Conservation (phyloP, 2,329 filamentous ascomycete genomes). For the Mycosphaerella sp. region DNA sequence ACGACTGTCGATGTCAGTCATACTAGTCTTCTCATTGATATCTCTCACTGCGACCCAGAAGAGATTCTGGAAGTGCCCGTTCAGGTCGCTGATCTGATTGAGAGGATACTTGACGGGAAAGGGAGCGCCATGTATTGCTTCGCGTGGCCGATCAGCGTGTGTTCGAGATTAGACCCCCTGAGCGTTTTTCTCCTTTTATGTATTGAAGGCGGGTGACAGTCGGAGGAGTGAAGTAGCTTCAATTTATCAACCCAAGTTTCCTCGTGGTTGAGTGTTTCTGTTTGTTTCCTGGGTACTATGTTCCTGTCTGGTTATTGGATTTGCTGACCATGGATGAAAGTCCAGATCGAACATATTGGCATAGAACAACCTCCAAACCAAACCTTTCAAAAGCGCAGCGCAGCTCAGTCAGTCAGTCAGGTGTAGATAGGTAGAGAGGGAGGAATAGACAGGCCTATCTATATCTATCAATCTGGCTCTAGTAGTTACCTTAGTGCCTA, state of each 20-base stretch:
- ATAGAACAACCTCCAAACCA: no score
- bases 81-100: background rate
- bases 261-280: background rate
- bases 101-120: background rate
- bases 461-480: no score
- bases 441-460: no score
- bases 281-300: no score
- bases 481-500: no score
- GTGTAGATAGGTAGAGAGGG: no score
- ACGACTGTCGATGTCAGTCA: background rate
- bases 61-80: background rate
- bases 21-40: background rate
- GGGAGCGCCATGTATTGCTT: background rate
- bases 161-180: background rate
- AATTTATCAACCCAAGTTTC: background rate
- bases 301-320: no score
- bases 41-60: background rate
- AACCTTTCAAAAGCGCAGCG: no score
- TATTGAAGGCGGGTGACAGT: background rate
- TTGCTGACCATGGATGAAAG: no score
- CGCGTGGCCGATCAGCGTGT: background rate
- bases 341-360: no score
- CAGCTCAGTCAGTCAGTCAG: no score
- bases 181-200: background rate
- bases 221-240: background rate